A percentile compares a stretch with the other conserved stretches of the same genome.
phyloP scores from a whole-genome alignment of 352 stramenopile species.

The Thraustochytrium sp. region DNA sequence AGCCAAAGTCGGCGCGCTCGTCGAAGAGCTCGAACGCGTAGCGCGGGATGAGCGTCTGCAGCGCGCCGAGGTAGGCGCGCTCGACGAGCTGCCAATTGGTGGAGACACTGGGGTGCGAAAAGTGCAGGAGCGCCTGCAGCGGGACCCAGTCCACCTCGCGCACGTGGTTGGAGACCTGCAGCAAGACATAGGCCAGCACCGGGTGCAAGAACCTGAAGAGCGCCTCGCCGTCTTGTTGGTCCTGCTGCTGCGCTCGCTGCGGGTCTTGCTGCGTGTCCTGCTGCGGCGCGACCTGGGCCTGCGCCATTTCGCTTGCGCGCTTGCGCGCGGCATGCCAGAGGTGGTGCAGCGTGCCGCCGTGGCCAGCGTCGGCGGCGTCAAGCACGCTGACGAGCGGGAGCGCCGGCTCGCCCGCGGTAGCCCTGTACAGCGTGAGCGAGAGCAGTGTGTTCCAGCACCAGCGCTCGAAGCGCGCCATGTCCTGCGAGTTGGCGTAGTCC shows the following conservation, averaged over 20 bases:
- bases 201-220: not conserved
- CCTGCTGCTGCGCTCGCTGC: not conserved
- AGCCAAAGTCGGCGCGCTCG: not conserved
- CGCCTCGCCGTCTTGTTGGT: not conserved
- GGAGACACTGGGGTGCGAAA: not conserved
- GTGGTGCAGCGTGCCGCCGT: not conserved
- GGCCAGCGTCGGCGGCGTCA: not conserved
- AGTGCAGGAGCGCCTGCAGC: not conserved
- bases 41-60: not conserved
- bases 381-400: not conserved
- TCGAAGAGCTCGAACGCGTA: conserved; percentile 1
- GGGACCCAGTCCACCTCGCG: not conserved
- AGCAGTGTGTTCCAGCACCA: conserved; percentile 20
- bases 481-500: not conserved
- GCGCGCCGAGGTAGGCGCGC: not conserved
- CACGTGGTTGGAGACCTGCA: not conserved
- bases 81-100: not conserved
- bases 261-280: too few species aligned
- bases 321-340: not conserved
- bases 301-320: not conserved
- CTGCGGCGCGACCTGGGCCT: too few species aligned
- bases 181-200: not conserved
- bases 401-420: not conserved
- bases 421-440: not conserved
- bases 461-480: not conserved